Evolutionary conservation across 345 rosid species (phyloP), one percentile per base, ranked within the genome.

Genomic region (Rhizophora mangle): DNA sequence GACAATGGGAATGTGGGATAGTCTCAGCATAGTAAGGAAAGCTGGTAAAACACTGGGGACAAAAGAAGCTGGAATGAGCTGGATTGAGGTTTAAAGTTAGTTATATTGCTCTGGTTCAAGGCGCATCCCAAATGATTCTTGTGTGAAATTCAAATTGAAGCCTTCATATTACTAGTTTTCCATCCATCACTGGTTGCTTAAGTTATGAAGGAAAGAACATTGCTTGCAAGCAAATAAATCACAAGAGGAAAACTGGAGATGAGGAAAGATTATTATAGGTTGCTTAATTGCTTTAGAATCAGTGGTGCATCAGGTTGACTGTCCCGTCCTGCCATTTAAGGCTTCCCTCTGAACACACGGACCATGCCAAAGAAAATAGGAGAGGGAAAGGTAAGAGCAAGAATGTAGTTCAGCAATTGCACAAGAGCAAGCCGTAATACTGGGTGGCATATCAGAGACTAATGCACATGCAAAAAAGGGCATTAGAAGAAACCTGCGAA

Each of bases 61-160:
- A 5, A 90, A 86, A 81, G 81, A 79, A 77, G 83, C 81, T 73
- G 93, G 93, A 75, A 69, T 67, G 78, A 85, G 96, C 71, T 85
- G 90, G 91, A 79, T 86, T 30, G 86, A 80, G 79, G 72, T 79
- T 66, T 74, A 65, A 49, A 56, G 55, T 64, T 81, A 62, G 55
- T 65, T 31, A 51, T 29, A 27, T 10, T 53, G 11, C 60, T 0
- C 29, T 56, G 22, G 31, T 18, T 8, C 24, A 18, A 8, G 49
- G 30, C 39, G 30, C 46, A n/a, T 34, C 65, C 29, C 8, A 24
- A 26, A 6, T 47, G 64, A 54, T 4, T 60, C 4, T 27, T 46
- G 0, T 63, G 15, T 21, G 32, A 26, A n/a, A 26, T 62, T 63
- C 31, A 47, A 64, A 49, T 29, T 64, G 43, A 32, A 8, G 16